These are phyloP conservation scores for Sporothrix schenckii DNA, from an alignment of 2,329 filamentous ascomycete species.

Conservation along the genomic window DNA sequence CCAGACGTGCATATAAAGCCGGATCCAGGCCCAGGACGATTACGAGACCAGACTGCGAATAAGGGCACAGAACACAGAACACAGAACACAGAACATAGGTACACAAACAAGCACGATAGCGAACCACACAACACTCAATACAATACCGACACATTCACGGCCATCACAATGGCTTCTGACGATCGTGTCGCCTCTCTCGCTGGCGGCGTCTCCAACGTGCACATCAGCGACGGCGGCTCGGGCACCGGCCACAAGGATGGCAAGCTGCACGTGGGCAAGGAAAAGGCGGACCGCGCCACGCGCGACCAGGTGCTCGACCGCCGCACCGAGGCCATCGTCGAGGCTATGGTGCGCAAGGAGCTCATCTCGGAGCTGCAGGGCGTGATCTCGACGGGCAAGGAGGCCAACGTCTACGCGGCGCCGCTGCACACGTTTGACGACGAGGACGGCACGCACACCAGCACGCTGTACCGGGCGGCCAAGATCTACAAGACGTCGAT, in stretches of 20 bases:
- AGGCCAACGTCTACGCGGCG: conserved; percentile 97
- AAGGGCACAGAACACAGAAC: background rate
- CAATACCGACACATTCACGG: background rate
- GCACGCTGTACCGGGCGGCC: conserved; percentile 76
- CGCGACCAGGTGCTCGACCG: conserved; percentile 94
- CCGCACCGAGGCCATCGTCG: conserved; percentile 88
- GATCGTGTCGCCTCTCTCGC: conserved; percentile 30
- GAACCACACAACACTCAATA: background rate
- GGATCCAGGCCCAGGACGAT: too few species aligned
- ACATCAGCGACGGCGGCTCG: conserved; percentile 32
- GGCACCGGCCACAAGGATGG: conserved; percentile 33
- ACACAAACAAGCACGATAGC: background rate
- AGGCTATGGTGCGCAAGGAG: conserved; percentile 93
- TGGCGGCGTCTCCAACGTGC: conserved; percentile 32
- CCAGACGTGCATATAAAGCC: background rate
- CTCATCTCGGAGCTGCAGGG: conserved; percentile 91
- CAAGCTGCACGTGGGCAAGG: conserved; percentile 43
- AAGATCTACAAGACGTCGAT: conserved; percentile 99
- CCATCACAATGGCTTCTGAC: conserved; percentile 28
- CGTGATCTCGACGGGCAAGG: conserved; percentile 93
- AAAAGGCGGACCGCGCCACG: conserved; percentile 91
- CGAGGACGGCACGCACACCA: conserved; percentile 44
- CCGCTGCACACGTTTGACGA: conserved; percentile 56
- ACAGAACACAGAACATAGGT: background rate
- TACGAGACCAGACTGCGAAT: too few species aligned